A percentile compares a stretch with the other conserved stretches of the same genome.
Conservation (phyloP, 108 stramenopile species). For the Epipyxis sp. region DNA sequence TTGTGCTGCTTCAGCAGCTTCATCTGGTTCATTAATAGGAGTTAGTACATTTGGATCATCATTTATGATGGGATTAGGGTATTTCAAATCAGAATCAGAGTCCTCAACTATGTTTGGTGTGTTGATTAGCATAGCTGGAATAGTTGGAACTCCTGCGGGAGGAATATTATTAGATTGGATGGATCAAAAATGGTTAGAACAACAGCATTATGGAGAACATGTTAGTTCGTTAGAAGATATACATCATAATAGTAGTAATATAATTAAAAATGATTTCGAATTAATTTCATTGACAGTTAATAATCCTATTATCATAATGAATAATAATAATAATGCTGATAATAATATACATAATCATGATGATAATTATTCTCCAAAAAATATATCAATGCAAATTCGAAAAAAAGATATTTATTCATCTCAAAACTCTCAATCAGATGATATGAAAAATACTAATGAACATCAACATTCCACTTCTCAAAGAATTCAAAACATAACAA, state of each 20-base stretch:
- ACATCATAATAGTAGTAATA: too few relatives aligned
- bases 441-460: too few relatives aligned
- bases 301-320: too few relatives aligned
- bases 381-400: too few relatives aligned
- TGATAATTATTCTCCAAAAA: too few relatives aligned
- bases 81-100: slow-evolving; percentile 22
- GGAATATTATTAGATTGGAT: slow-evolving; percentile 45
- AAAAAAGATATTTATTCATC: too few relatives aligned
- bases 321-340: too few relatives aligned
- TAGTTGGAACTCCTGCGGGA: slow-evolving; percentile 50
- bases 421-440: neutral
- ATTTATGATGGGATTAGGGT: slow-evolving; percentile 44
- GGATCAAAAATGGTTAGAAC: neutral
- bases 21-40: slow-evolving; percentile 39
- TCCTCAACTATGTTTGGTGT: slow-evolving; percentile 48
- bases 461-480: too few relatives aligned
- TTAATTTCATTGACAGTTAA: neutral
- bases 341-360: neutral
- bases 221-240: neutral
- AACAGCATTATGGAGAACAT: too few relatives aligned
- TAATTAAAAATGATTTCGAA: neutral
- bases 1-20: slow-evolving; percentile 43
- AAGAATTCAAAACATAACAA: too few relatives aligned
- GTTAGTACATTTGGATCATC: slow-evolving; percentile 46
- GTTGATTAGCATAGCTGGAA: slow-evolving; percentile 43